Evolutionary conservation across 495 filamentous ascomycete genomes (phyloP).

Genomic region (Aspergillus nidulans): DNA sequence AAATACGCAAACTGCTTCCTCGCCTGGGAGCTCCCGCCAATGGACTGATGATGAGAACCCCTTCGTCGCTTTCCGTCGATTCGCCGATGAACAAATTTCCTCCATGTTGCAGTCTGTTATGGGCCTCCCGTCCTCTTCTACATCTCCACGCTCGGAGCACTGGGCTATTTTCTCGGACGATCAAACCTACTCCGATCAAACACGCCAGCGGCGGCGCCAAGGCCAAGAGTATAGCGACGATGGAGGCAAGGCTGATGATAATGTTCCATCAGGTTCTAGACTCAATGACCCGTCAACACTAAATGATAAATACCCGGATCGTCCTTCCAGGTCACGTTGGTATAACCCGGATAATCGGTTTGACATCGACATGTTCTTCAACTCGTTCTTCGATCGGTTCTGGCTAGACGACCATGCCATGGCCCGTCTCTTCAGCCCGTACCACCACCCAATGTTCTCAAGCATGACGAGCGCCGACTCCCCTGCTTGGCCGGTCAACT

Average conservation of each 20-base stretch:
- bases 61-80: conserved; percentile 57
- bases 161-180: conserved; percentile 37
- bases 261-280: conserved; percentile 9
- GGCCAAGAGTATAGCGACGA: conserved; percentile 9
- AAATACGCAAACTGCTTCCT: conserved; percentile 10
- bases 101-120: conserved; percentile 50
- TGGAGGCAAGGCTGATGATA: conserved; percentile 10
- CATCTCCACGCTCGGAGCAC: conserved; percentile 24
- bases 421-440: conserved; percentile 27
- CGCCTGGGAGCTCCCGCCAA: conserved; percentile 16
- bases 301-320: not conserved
- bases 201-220: conserved; percentile 14
- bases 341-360: conserved; percentile 13
- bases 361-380: conserved; percentile 28
- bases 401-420: conserved; percentile 30
- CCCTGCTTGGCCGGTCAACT: conserved; percentile 36
- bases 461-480: conserved; percentile 30
- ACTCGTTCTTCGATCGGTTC: conserved; percentile 34
- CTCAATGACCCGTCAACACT: not conserved
- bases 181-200: conserved; percentile 21
- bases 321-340: conserved; percentile 13
- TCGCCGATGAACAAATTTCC: conserved; percentile 55
- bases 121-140: conserved; percentile 37
- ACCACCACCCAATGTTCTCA: conserved; percentile 24
- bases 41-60: conserved; percentile 45